Percentiles rank a stretch among this genome's conserved stretches.
Evolutionary conservation across 2,329 filamentous ascomycete genomes (phyloP).

Genomic region (Sporothrix euskadiensis): DNA sequence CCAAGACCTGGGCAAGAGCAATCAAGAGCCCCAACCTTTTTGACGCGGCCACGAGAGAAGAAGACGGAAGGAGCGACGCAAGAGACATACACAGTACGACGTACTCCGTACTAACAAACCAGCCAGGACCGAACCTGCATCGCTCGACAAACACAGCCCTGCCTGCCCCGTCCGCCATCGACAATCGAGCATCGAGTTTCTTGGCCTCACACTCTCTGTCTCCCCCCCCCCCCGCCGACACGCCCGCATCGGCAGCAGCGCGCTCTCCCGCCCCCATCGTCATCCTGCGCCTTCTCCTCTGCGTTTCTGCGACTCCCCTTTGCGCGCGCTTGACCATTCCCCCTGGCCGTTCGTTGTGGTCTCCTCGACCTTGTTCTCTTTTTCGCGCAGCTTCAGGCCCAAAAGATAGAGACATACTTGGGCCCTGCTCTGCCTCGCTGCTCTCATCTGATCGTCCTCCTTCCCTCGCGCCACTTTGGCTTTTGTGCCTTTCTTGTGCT

Average conservation of each 20-base stretch:
- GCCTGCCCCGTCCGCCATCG: slow-evolving; percentile 10
- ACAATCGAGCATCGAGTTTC: slow-evolving; percentile 14
- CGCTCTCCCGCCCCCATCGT: slow-evolving; percentile 4
- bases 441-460: neutral
- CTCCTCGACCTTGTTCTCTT: neutral
- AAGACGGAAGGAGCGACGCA: slow-evolving; percentile 5
- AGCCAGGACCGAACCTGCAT: slow-evolving; percentile 9
- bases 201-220: neutral
- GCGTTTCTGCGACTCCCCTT: neutral
- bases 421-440: neutral
- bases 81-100: neutral
- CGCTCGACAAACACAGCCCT: slow-evolving; percentile 13
- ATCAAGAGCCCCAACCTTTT: slow-evolving; percentile 16
- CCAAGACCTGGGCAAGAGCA: slow-evolving; percentile 9
- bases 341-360: neutral
- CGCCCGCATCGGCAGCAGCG: neutral
- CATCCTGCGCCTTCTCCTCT: neutral
- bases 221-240: neutral
- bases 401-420: neutral
- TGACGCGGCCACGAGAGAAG: neutral
- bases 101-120: neutral
- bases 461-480: slow-evolving; percentile 15
- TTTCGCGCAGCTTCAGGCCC: slow-evolving; percentile 1
- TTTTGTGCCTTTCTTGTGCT: slow-evolving; percentile 8
- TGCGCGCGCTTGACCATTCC: neutral